These are phyloP conservation scores for Cryptococcus depauperatus DNA, from an alignment of 1,284 basidiomycete genomes.

Conservation along the genomic window DNA sequence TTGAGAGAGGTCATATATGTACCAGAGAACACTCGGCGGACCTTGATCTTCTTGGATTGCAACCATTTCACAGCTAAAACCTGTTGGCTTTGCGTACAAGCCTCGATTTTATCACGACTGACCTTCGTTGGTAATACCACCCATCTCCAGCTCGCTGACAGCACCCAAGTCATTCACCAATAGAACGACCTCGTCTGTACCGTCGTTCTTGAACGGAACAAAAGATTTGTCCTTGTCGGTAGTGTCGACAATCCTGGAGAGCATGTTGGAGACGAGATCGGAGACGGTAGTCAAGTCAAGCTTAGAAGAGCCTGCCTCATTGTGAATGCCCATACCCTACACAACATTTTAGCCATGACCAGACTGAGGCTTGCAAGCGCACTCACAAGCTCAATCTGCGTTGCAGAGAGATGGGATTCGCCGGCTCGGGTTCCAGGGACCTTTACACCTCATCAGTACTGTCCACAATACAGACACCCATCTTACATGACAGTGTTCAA, in stretches of 20 bases:
- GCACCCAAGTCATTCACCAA: slow-evolving; percentile 58
- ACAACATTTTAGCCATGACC: background rate
- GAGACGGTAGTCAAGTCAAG: slow-evolving; percentile 55
- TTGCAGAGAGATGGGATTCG: slow-evolving; percentile 53
- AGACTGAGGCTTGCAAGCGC: background rate
- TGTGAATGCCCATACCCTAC: slow-evolving; percentile 70
- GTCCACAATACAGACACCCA: background rate
- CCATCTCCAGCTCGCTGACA: slow-evolving; percentile 75
- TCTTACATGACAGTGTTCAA: slow-evolving; percentile 80
- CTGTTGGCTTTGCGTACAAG: background rate
- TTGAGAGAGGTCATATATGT: slow-evolving; percentile 88
- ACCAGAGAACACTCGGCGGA: slow-evolving; percentile 62
- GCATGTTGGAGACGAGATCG: slow-evolving; percentile 62
- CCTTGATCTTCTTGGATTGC: slow-evolving; percentile 52
- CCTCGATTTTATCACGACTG: no score
- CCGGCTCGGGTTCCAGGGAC: slow-evolving; percentile 67
- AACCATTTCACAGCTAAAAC: slow-evolving; percentile 51
- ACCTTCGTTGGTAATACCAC: slow-evolving; percentile 57
- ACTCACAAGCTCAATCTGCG: slow-evolving; percentile 28
- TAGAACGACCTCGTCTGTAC: slow-evolving; percentile 52
- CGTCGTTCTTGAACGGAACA: slow-evolving; percentile 63
- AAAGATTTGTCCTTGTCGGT: slow-evolving; percentile 76
- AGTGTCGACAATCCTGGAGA: slow-evolving; percentile 65
- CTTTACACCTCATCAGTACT: slow-evolving; percentile 40
- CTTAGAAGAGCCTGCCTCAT: slow-evolving; percentile 75